Conservation (phyloP, 805 yeast genomes). For the Barnettozyma wickerhamii region DNA sequence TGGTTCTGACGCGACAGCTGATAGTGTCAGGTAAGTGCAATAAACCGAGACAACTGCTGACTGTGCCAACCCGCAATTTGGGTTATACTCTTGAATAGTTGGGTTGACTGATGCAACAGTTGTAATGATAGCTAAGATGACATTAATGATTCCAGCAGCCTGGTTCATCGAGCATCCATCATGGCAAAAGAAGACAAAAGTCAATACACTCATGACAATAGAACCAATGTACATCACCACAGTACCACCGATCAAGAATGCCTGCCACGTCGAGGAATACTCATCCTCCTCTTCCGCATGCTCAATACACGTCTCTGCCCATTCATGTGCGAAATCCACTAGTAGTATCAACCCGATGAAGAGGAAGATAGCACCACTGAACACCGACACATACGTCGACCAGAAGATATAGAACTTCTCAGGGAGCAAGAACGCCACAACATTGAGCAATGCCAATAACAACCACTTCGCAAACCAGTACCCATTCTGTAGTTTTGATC, state of each 20-base stretch:
- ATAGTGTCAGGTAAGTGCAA: slow-evolving; percentile 84
- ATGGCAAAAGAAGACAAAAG: slow-evolving; percentile 81
- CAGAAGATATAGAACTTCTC: slow-evolving; percentile 82
- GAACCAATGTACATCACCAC: slow-evolving; percentile 75
- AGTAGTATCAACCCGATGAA: slow-evolving; percentile 85
- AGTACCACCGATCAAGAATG: slow-evolving; percentile 81
- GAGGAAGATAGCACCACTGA: slow-evolving; percentile 79
- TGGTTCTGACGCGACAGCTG: slow-evolving; percentile 95
- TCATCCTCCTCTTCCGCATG: slow-evolving; percentile 82
- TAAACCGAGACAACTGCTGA: slow-evolving; percentile 92
- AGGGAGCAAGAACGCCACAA: slow-evolving; percentile 73
- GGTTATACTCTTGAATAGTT: slow-evolving; percentile 83
- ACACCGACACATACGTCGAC: slow-evolving; percentile 86
- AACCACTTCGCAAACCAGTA: slow-evolving; percentile 80
- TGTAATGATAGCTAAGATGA: slow-evolving; percentile 58
- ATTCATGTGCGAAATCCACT: slow-evolving; percentile 96
- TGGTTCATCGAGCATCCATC: slow-evolving; percentile 85
- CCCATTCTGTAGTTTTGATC: slow-evolving; percentile 86
- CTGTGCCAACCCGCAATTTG: slow-evolving; percentile 95
- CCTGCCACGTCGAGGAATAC: slow-evolving; percentile 62
- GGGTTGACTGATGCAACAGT: slow-evolving; percentile 76
- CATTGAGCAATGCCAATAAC: slow-evolving; percentile 51
- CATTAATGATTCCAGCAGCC: slow-evolving; percentile 75
- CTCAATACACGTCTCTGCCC: slow-evolving; percentile 95
- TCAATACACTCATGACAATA: slow-evolving; percentile 64